Evolutionary conservation across 495 filamentous ascomycete genomes (phyloP).

Genomic region (Penicillium lagena): DNA sequence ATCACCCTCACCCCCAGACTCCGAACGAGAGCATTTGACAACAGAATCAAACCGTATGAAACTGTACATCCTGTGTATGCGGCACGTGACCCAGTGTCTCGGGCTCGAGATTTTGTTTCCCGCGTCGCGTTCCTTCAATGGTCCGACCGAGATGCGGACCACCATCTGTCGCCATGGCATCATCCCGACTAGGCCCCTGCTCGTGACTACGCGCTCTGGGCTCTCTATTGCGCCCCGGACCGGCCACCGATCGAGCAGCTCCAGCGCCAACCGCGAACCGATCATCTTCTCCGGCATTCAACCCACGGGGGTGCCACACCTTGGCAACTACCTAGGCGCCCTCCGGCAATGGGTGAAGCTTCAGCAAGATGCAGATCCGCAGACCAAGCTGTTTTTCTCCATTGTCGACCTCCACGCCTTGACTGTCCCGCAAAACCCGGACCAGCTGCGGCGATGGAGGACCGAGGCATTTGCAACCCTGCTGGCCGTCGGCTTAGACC

Average conservation of each 20-base stretch:
- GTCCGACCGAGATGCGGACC: conserved; percentile 5
- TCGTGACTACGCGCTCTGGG: not conserved
- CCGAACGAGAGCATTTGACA: not conserved
- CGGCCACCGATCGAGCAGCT: conserved; percentile 9
- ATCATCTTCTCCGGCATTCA: conserved; percentile 91
- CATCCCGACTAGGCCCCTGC: not conserved
- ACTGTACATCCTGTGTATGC: no score
- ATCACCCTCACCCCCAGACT: conserved; percentile 5
- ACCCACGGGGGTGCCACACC: conserved; percentile 89
- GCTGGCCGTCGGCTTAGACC: conserved; percentile 78
- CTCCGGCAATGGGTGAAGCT: conserved; percentile 76
- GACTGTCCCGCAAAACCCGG: conserved; percentile 61
- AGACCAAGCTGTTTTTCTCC: conserved; percentile 65
- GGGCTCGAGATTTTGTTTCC: not conserved
- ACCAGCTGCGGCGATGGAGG: conserved; percentile 53
- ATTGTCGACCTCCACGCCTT: conserved; percentile 93
- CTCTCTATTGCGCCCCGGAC: conserved; percentile 1
- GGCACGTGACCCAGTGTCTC: no score
- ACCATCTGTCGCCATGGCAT: not conserved
- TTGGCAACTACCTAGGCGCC: conserved; percentile 96
- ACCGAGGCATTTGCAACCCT: conserved; percentile 71
- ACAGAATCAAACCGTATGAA: no score
- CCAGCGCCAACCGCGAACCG: conserved; percentile 6
- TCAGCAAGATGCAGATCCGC: conserved; percentile 52
- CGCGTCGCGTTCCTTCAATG: not conserved